phyloP scores from a whole-genome alignment of 2,329 filamentous ascomycete genomes.

The Aspergillus ochraceoroseus region DNA sequence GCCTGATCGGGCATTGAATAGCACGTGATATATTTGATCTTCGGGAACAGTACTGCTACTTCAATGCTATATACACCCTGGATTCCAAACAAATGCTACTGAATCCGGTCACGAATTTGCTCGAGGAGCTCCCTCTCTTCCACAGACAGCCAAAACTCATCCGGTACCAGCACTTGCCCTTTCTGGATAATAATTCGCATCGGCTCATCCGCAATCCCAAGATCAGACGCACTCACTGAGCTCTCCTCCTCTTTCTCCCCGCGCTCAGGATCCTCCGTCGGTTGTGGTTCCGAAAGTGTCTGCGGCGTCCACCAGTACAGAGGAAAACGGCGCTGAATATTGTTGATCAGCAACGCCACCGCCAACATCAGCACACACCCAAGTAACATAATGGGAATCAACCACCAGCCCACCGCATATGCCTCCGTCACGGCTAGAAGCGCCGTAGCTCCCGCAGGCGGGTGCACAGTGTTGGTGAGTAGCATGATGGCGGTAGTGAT shows the following conservation, averaged over 20 bases:
- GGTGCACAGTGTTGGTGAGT: slow-evolving; percentile 66
- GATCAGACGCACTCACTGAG: slow-evolving; percentile 5
- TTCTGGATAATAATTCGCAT: slow-evolving; percentile 30
- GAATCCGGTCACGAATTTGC: slow-evolving; percentile 34
- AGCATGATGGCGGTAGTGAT: slow-evolving; percentile 61
- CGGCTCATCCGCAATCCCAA: slow-evolving; percentile 18
- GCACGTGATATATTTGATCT: slow-evolving; percentile 17
- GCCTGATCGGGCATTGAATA: slow-evolving; percentile 19
- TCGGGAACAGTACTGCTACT: too few species aligned
- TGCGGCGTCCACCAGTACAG: slow-evolving; percentile 59
- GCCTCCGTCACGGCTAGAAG: slow-evolving; percentile 59
- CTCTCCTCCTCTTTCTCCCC: slow-evolving; percentile 18
- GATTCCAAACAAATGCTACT: slow-evolving; percentile 11
- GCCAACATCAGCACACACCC: slow-evolving; percentile 58
- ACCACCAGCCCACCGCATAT: slow-evolving; percentile 60
- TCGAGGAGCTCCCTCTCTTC: slow-evolving; percentile 33
- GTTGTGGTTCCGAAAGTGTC: slow-evolving; percentile 19
- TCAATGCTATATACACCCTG: too few species aligned
- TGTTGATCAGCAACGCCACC: slow-evolving; percentile 63
- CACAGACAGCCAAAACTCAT: slow-evolving; percentile 32
- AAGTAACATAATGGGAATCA: slow-evolving; percentile 60
- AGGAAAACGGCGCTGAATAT: slow-evolving; percentile 62
- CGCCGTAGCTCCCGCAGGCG: slow-evolving; percentile 69
- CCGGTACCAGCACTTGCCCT: slow-evolving; percentile 31
- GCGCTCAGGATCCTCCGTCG: slow-evolving; percentile 23